Evolutionary conservation across 768 basidiomycete genomes (phyloP), one percentile per base, ranked within the genome.

Genomic region (Aureoboletus auriporus): DNA sequence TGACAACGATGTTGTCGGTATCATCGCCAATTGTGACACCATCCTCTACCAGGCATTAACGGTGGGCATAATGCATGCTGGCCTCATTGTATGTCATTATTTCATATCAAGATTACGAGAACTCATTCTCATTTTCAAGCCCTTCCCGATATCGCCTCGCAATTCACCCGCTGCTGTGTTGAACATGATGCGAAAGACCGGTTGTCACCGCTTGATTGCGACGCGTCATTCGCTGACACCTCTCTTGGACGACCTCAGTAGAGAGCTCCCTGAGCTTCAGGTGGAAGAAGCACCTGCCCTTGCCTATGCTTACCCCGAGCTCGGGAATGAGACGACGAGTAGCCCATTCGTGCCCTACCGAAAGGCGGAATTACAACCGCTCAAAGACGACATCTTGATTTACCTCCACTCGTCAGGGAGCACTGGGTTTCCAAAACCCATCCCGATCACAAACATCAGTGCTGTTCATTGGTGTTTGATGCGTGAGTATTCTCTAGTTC

Each of bases 391-490:
- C 50, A 60, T 39, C 60, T 49, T 62, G 36, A 27, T 72, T 4
- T 75, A 73, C 43, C 58, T 75, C 0, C 75, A 77, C 53, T 77
- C 77, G 0, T 77, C 76, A 6, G 76, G 76, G 14, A 76, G 74
- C 37, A 75, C 76, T 0, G 74, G 75, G 8, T 64, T 72, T 37
- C 75, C 75, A 0, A 76, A 73, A 49, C 55, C 70, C 7, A 69
- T 78, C 34, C 58, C 66, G 5, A 60, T 71, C 20, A 69, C 65
- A 1, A 64, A 69, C 39, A 50, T 54, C n/a, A 61, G 51, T 7
- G 35, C 66, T 11, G 29, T 61, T 11, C 63, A 72, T 33, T 71
- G 70, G 65, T 63, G 62, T 16, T 45, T 54, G 20, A 60, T 65
- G 33, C 59, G 72, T 75, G 54, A 56, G 67, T 61, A 30, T 40